Base-by-base conservation (phyloP, 805 yeast species). In the Diddensiella caesifluorescens region DNA sequence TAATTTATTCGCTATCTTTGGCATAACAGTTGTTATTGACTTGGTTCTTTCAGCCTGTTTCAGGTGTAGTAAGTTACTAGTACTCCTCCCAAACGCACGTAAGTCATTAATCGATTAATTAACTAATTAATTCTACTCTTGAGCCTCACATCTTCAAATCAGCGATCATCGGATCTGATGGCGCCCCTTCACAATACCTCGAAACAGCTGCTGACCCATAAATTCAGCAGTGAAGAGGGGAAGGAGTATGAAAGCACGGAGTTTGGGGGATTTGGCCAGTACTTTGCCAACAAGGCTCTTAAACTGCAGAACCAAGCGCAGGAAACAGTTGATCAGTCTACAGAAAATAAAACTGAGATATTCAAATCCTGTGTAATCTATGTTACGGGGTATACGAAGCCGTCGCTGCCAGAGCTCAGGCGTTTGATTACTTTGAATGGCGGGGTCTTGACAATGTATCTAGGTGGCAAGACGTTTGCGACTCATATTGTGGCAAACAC, bases 301-400 rank as follows among this genome's bases (percentile, higher is more conserved):
- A 80, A 80, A 53, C 89, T 86, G 47, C 85, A 77, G 52, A 63
- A 56, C 21, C 64, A 57, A 44, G 60, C 59, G 4, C 42, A 42
- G 16, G 57, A 50, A 18, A 69, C 52, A 10, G 43, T 47, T 18
- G 42, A 50, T 19, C 6, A 13, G 12, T 29, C 32, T 7, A 7
- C 32, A 7, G 41, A 64, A 49, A 46, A 48, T 15, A 29, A 51
- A 27, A 63, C 72, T 1, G 61, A 60, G 2, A 65, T 89, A 1
- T 88, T 90, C 56, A 54, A 64, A 27, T 77, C 72, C 1, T 84
- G 89, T 57, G 61, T 68, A 1, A 70, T 90, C 3, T 79, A 83
- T 59, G 87, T 90, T n/a, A 89, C 88, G 54, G 98, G 98, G 1
- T 78, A 83, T 54, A 90, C 97, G 0, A 64, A 63, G 2, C 97